These are phyloP conservation scores for Candida andamanensis DNA, from an alignment of 805 yeast genomes.

Conservation along the genomic window DNA sequence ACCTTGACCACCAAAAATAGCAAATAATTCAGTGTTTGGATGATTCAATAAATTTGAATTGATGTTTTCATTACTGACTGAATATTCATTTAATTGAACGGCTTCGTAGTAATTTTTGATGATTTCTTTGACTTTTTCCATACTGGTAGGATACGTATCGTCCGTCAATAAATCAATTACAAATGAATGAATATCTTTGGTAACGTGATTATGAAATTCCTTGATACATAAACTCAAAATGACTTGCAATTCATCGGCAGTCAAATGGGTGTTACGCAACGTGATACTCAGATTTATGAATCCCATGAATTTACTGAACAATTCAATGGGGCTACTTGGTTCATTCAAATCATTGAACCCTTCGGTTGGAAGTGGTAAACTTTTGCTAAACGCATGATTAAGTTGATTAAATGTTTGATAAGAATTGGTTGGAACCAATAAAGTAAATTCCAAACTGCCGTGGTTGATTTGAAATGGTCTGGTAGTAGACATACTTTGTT, in stretches of 20 bases:
- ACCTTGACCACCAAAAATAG: slow-evolving; percentile 99
- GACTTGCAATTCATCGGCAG: slow-evolving; percentile 57
- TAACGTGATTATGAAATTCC: slow-evolving; percentile 75
- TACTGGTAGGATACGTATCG: slow-evolving; percentile 57
- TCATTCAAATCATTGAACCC: slow-evolving; percentile 83
- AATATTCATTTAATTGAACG: slow-evolving; percentile 8
- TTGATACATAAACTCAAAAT: slow-evolving; percentile 64
- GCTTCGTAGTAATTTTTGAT: slow-evolving; percentile 70
- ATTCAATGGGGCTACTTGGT: slow-evolving; percentile 81
- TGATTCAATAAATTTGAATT: slow-evolving; percentile 5
- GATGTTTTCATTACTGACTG: not conserved
- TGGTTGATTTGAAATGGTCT: slow-evolving; percentile 73
- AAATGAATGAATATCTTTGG: slow-evolving; percentile 75
- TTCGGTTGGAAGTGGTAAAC: slow-evolving; percentile 76
- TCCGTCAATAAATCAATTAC: slow-evolving; percentile 63
- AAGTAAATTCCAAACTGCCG: slow-evolving; percentile 83
- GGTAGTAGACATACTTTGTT: slow-evolving; percentile 6
- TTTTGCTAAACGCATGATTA: slow-evolving; percentile 76
- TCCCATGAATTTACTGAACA: slow-evolving; percentile 80
- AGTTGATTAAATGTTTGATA: slow-evolving; percentile 81
- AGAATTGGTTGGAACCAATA: slow-evolving; percentile 77
- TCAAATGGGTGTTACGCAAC: slow-evolving; percentile 19
- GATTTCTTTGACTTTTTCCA: slow-evolving; percentile 64
- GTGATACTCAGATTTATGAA: slow-evolving; percentile 32
- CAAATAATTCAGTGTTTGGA: slow-evolving; percentile 57